Evolutionary conservation across 2,329 filamentous ascomycete species (phyloP).

Genomic region (Botrytis squamosa): DNA sequence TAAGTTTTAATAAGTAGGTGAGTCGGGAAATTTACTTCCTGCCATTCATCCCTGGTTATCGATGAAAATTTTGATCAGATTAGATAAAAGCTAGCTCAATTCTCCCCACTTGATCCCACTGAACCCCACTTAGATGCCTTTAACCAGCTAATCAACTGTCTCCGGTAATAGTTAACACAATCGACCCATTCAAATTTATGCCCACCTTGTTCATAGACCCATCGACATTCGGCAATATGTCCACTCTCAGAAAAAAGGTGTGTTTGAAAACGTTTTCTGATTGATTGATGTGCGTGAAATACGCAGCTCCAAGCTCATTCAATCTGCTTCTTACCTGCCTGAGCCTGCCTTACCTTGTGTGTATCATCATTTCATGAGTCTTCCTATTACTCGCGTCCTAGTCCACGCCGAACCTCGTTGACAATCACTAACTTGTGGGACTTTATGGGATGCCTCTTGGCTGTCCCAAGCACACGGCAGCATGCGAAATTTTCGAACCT

Average conservation of each 20-base stretch:
- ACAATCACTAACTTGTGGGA: neutral
- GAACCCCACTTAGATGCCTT: neutral
- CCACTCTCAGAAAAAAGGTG: neutral
- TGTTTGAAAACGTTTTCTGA: neutral
- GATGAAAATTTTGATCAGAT: constrained; percentile 20
- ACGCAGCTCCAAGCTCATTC: neutral
- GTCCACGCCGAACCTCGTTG: neutral
- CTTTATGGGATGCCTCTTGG: neutral
- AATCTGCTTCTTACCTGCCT: neutral
- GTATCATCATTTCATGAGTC: neutral
- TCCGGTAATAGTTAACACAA: neutral
- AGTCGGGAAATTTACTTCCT: neutral
- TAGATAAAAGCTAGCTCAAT: constrained; percentile 13
- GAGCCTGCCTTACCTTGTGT: neutral
- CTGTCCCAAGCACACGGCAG: constrained; percentile 10
- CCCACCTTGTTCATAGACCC: neutral
- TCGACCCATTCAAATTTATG: neutral
- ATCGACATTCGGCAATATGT: neutral
- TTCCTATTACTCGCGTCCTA: neutral
- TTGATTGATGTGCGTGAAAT: neutral
- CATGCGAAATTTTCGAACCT: neutral
- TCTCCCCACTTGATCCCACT: neutral
- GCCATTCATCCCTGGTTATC: neutral
- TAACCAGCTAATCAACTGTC: constrained; percentile 9
- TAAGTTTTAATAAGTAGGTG: neutral